A percentile compares a stretch with the other conserved stretches of the same genome.
These are phyloP conservation scores for Fusarium torulosum DNA, from an alignment of 2,329 filamentous ascomycete genomes.

Conservation along the genomic window DNA sequence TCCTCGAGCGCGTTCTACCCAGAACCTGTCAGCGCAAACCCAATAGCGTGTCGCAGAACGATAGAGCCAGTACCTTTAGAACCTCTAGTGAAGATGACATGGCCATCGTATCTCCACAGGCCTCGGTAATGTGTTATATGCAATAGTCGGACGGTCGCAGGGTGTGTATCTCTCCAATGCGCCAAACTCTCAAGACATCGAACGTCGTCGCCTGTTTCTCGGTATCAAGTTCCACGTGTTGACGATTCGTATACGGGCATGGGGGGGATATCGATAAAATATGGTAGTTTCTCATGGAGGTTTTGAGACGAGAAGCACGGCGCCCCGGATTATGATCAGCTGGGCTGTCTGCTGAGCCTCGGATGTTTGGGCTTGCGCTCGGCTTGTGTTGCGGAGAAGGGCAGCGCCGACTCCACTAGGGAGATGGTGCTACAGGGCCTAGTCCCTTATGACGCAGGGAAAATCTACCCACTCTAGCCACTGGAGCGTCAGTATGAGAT, in stretches of 20 bases:
- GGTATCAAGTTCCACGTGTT: slow-evolving; percentile 11
- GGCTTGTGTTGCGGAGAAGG: slow-evolving; percentile 44
- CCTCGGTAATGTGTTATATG: slow-evolving; percentile 41
- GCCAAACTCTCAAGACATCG: slow-evolving; percentile 28
- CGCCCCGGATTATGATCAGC: slow-evolving; percentile 34
- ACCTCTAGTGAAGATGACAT: slow-evolving; percentile 47
- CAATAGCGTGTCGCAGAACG: not conserved
- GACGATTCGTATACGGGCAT: slow-evolving; percentile 15
- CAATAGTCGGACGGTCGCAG: slow-evolving; percentile 22
- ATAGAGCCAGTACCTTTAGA: slow-evolving; percentile 45
- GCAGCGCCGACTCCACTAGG: slow-evolving; percentile 15
- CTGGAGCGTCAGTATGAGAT: not conserved
- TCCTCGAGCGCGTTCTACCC: slow-evolving; percentile 76
- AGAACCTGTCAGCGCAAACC: slow-evolving; percentile 24
- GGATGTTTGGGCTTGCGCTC: slow-evolving; percentile 38
- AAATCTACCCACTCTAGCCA: slow-evolving; percentile 17
- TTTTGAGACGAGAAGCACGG: slow-evolving; percentile 17
- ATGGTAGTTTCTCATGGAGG: slow-evolving; percentile 17
- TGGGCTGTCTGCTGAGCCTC: slow-evolving; percentile 40
- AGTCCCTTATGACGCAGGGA: slow-evolving; percentile 38
- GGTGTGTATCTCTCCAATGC: slow-evolving; percentile 14
- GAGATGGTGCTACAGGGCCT: slow-evolving; percentile 14
- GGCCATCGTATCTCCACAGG: slow-evolving; percentile 44
- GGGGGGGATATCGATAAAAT: slow-evolving; percentile 25
- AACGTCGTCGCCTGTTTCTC: slow-evolving; percentile 29